phyloP scores from a whole-genome alignment of 108 stramenopile genomes.

The Schizochytrium sp. region DNA sequence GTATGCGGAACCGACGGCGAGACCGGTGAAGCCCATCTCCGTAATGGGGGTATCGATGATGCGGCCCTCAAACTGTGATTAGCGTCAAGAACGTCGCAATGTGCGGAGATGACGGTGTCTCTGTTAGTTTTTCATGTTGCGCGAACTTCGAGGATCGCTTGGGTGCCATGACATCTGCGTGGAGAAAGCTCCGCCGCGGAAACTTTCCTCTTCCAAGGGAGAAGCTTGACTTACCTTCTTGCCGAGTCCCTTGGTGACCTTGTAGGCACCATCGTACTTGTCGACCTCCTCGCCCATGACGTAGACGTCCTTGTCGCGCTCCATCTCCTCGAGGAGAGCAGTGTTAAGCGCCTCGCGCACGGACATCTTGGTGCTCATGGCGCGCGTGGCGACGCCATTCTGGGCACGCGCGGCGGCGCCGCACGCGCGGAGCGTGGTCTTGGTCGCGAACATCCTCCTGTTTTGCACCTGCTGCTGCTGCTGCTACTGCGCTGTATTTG shows the following conservation, averaged over 20 bases:
- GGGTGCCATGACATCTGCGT: too few relatives aligned
- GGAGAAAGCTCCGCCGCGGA: too few relatives aligned
- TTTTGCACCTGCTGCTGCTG: not conserved
- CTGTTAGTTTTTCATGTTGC: too few relatives aligned
- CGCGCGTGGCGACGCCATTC: not conserved
- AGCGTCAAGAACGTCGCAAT: not conserved
- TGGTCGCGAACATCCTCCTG: not conserved
- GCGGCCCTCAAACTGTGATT: conserved; percentile 31
- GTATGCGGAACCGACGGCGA: conserved; percentile 87
- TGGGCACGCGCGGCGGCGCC: not conserved
- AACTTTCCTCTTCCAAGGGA: too few relatives aligned
- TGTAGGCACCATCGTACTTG: conserved; percentile 99
- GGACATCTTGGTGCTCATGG: conserved; percentile 54
- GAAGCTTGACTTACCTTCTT: not conserved
- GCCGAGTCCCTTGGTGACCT: conserved; percentile 66
- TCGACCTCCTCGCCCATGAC: conserved; percentile 98
- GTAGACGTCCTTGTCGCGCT: conserved; percentile 75
- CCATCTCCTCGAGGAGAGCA: conserved; percentile 97
- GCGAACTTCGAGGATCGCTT: too few relatives aligned
- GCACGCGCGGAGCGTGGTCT: not conserved
- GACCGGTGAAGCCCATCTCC: conserved; percentile 95
- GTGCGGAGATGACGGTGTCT: too few relatives aligned
- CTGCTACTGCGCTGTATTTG: too few relatives aligned
- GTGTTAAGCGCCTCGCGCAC: conserved; percentile 94
- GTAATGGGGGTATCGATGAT: conserved; percentile 99